Percentiles rank a stretch among this genome's conserved stretches.
Evolutionary conservation across 768 basidiomycete species (phyloP).

Genomic region (Inosperma sp.): DNA sequence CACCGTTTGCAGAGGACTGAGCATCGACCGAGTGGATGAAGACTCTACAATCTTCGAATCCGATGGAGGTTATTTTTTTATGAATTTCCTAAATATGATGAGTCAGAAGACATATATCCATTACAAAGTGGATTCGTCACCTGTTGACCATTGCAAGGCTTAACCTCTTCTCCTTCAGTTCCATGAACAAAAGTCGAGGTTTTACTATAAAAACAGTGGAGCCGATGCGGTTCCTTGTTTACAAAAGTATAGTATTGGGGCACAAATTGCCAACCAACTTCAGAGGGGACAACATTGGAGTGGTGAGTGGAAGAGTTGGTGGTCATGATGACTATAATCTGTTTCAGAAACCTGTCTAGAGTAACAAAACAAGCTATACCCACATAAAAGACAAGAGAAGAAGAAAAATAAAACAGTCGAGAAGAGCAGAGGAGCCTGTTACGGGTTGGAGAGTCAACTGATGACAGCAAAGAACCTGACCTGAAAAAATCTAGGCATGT

Average conservation of each 20-base stretch:
- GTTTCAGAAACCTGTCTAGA: slow-evolving; percentile 11
- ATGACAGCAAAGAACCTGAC: slow-evolving; percentile 24
- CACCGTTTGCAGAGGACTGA: slow-evolving; percentile 89
- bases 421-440: slow-evolving; percentile 23
- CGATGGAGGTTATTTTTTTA: slow-evolving; percentile 90
- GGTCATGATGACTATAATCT: slow-evolving; percentile 37
- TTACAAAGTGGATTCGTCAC: slow-evolving; percentile 39
- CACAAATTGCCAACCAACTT: slow-evolving; percentile 99
- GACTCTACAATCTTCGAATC: slow-evolving; percentile 95
- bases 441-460: slow-evolving; percentile 26
- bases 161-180: slow-evolving; percentile 91
- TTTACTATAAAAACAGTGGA: slow-evolving; percentile 99
- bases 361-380: background rate
- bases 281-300: slow-evolving; percentile 72
- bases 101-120: background rate
- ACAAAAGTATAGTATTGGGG: slow-evolving; percentile 99
- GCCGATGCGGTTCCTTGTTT: slow-evolving; percentile 93
- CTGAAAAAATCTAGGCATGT: slow-evolving; percentile 20
- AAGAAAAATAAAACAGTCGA: slow-evolving; percentile 31
- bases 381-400: slow-evolving; percentile 28
- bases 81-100: slow-evolving; percentile 77
- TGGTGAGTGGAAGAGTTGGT: slow-evolving; percentile 44
- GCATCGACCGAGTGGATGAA: slow-evolving; percentile 99
- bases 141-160: slow-evolving; percentile 89
- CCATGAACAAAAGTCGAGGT: slow-evolving; percentile 95